These are phyloP conservation scores for Paraconiothyrium brasiliense DNA, from an alignment of 2,329 filamentous ascomycete genomes.

Conservation along the genomic window DNA sequence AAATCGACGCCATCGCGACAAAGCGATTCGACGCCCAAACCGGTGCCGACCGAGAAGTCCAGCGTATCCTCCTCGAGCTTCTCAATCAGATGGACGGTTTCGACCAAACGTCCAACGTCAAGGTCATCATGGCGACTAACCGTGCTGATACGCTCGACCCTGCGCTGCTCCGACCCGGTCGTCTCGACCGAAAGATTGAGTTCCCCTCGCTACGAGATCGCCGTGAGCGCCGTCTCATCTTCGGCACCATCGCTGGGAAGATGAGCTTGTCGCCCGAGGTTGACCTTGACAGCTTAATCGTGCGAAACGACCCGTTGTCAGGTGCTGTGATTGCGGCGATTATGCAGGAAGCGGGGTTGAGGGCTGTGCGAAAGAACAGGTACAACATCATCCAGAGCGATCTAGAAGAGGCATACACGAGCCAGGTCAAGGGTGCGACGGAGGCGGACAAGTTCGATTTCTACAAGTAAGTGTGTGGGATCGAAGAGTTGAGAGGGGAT, in stretches of 20 bases:
- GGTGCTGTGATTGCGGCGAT: slow-evolving; percentile 97
- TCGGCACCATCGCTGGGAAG: slow-evolving; percentile 94
- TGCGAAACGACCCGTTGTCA: slow-evolving; percentile 93
- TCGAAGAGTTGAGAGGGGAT: background rate
- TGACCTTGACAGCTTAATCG: slow-evolving; percentile 93
- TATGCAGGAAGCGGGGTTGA: slow-evolving; percentile 97
- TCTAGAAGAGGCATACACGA: slow-evolving; percentile 95
- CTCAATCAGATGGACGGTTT: slow-evolving; percentile 99
- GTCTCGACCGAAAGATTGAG: slow-evolving; percentile 97
- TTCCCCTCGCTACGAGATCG: slow-evolving; percentile 95
- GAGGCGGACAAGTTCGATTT: slow-evolving; percentile 83
- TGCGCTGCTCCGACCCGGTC: slow-evolving; percentile 90
- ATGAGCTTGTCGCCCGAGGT: slow-evolving; percentile 98
- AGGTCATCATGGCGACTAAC: slow-evolving; percentile 99
- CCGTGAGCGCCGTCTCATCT: slow-evolving; percentile 94
- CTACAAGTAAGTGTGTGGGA: slow-evolving; percentile 44
- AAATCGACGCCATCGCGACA: slow-evolving; percentile 98
- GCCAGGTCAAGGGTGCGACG: slow-evolving; percentile 87
- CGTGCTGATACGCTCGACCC: slow-evolving; percentile 96
- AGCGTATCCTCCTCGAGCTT: slow-evolving; percentile 95
- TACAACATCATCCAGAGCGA: slow-evolving; percentile 99
- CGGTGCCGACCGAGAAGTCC: slow-evolving; percentile 95
- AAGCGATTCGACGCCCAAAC: slow-evolving; percentile 99
- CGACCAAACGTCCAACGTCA: slow-evolving; percentile 98
- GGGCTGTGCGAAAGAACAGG: slow-evolving; percentile 94